Evolutionary conservation across 257 asterid genomes (phyloP), one percentile per base, ranked within the genome.

Genomic region (Solanum pennellii): DNA sequence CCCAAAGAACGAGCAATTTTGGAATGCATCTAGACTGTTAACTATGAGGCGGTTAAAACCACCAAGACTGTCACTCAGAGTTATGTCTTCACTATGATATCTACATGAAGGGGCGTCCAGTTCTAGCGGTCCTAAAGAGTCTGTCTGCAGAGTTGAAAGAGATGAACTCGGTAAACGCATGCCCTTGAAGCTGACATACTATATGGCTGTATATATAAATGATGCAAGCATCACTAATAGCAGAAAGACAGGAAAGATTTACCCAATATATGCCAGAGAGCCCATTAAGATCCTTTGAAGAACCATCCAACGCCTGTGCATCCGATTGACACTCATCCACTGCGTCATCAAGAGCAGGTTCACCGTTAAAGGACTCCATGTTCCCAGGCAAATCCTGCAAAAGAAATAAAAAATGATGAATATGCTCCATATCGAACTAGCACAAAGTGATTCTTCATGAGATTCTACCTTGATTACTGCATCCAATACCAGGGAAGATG

Each of bases 121-220:
- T 86, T 97, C 98, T 92, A 97, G 90, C 25, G 95, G 93, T 89
- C 99, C 99, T 92, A 97, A 91, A 27, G 99, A 96, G 91, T 97
- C 99, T 5, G 98, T 96, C 99, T 97, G 99, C 90, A 88, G 72
- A 79, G 86, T 73, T 21, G 73, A 89, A 89, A 86, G 84, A 66
- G 25, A 18, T 80, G 87, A 91, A 90, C 73, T 89, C 89, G 86
- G 88, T 49, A 87, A 18, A 73, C 25, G 27, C 20, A 37, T 20
- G 39, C 39, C 20, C 27, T 47, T 7, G 23, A 49, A 49, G 85
- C 45, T 18, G 29, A 31, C 31, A 31, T 18, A 82, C 45, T 49
- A 82, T 66, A 13, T 29, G 31, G 44, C 37, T 82, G 45, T 82
- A 47, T 65, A 65, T 65, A 65, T 65, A 65, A 65, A 31, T 65